A percentile compares a stretch with the other conserved stretches of the same genome.
phyloP scores from a whole-genome alignment of 768 basidiomycete genomes.

The Tephrocybe rancida region DNA sequence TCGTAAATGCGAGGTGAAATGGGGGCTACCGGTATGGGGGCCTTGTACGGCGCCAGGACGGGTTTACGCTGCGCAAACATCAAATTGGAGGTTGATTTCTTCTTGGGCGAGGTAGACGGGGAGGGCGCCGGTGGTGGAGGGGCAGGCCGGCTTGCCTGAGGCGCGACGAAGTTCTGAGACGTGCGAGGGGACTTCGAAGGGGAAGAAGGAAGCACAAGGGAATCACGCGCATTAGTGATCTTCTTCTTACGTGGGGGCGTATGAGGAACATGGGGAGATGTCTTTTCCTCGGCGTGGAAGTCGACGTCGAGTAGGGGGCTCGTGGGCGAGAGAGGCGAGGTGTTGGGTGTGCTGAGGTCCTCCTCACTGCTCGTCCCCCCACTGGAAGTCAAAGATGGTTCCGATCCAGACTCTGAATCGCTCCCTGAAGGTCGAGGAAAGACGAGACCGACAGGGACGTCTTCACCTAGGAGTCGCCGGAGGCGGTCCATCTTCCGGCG shows the following conservation, averaged over 20 bases:
- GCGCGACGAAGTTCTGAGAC: not conserved
- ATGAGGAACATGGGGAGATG: not conserved
- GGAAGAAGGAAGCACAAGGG: constrained; percentile 3
- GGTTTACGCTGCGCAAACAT: not conserved
- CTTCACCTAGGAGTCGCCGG: constrained; percentile 61
- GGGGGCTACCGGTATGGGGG: not conserved
- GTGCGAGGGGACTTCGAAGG: not conserved
- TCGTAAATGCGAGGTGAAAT: not conserved
- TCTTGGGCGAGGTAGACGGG: not conserved
- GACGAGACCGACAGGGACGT: constrained; percentile 62
- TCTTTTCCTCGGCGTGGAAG: not conserved
- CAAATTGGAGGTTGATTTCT: not conserved
- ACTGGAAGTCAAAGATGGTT: not conserved
- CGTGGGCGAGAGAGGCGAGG: not conserved
- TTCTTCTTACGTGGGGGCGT: constrained; percentile 5
- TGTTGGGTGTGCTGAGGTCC: not conserved
- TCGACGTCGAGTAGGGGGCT: not conserved
- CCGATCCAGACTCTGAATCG: constrained; percentile 5
- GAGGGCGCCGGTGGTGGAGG: constrained; percentile 4
- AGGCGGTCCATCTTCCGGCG: constrained; percentile 67
- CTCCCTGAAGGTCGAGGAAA: constrained; percentile 38
- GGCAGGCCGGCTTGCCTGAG: constrained; percentile 2
- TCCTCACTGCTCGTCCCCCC: constrained; percentile 4
- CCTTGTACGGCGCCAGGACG: not conserved
- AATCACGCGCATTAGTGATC: constrained; percentile 14